Evolutionary conservation across 1,284 basidiomycete species (phyloP).

Genomic region (Irpex rosettiformis): DNA sequence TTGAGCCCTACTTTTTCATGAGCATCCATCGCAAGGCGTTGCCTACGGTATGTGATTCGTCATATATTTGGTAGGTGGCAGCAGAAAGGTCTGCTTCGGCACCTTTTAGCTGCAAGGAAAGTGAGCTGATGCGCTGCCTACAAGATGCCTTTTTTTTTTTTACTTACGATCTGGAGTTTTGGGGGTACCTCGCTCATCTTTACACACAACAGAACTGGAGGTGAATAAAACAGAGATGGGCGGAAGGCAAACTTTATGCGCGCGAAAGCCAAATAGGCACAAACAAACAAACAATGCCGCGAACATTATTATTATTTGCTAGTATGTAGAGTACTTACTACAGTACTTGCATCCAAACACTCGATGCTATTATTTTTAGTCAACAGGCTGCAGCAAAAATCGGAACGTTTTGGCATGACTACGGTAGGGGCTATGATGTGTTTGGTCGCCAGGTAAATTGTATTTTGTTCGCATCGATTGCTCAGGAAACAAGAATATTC

Average conservation of each 20-base stretch:
- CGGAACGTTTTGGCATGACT: background rate
- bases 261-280: background rate
- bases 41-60: constrained; percentile 95
- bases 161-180: constrained; percentile 55
- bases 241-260: background rate
- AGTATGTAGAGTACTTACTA: too few relatives aligned
- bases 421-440: background rate
- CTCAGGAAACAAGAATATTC: background rate
- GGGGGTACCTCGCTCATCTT: constrained; percentile 45
- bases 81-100: constrained; percentile 82
- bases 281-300: background rate
- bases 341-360: too few relatives aligned
- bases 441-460: background rate
- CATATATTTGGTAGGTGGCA: constrained; percentile 88
- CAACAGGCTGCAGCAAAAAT: too few relatives aligned
- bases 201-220: background rate
- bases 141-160: constrained; percentile 5
- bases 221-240: background rate
- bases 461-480: background rate
- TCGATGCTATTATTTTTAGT: too few relatives aligned
- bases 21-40: constrained; percentile 96
- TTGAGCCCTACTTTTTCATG: constrained; percentile 89
- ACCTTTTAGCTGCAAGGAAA: constrained; percentile 57
- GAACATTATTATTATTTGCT: too few relatives aligned
- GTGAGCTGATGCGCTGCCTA: background rate